Evolutionary conservation across 2,329 filamentous ascomycete species (phyloP).

Genomic region (Herpomyces periplanetae): DNA sequence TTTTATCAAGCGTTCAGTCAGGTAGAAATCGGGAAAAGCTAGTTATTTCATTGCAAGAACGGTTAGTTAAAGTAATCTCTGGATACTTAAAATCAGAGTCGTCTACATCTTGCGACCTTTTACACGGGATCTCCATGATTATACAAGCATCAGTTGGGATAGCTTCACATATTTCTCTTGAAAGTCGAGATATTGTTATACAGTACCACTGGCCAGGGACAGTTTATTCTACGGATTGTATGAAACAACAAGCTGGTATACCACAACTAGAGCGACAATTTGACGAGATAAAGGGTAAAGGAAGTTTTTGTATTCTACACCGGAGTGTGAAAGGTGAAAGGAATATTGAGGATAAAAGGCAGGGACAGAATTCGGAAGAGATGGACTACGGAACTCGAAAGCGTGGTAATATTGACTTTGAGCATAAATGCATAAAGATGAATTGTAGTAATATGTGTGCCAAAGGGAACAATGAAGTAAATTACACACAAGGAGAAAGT

Average conservation of each 20-base stretch:
- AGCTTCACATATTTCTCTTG: slow-evolving; percentile 44
- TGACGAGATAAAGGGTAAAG: too few species aligned
- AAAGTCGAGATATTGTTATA: slow-evolving; percentile 61
- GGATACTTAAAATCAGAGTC: slow-evolving; percentile 30
- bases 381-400: too few species aligned
- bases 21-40: slow-evolving; percentile 21
- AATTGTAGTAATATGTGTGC: too few species aligned
- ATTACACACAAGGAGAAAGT: too few species aligned
- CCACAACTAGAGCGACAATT: slow-evolving; percentile 9
- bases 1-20: slow-evolving; percentile 22
- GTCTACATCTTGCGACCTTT: slow-evolving; percentile 38
- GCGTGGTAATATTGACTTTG: too few species aligned
- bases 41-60: slow-evolving; percentile 17
- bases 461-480: too few species aligned
- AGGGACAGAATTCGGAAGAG: too few species aligned
- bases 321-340: too few species aligned
- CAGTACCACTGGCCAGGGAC: slow-evolving; percentile 47
- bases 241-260: slow-evolving; percentile 35
- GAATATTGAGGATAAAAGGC: too few species aligned
- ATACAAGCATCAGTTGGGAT: slow-evolving; percentile 62
- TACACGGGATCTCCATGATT: slow-evolving; percentile 64
- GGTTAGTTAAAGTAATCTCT: slow-evolving; percentile 24
- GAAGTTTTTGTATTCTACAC: too few species aligned
- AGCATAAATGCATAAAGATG: too few species aligned
- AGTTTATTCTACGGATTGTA: slow-evolving; percentile 24